These are phyloP conservation scores for Nothophytophthora sp. DNA, from an alignment of 352 stramenopile species.

Conservation along the genomic window DNA sequence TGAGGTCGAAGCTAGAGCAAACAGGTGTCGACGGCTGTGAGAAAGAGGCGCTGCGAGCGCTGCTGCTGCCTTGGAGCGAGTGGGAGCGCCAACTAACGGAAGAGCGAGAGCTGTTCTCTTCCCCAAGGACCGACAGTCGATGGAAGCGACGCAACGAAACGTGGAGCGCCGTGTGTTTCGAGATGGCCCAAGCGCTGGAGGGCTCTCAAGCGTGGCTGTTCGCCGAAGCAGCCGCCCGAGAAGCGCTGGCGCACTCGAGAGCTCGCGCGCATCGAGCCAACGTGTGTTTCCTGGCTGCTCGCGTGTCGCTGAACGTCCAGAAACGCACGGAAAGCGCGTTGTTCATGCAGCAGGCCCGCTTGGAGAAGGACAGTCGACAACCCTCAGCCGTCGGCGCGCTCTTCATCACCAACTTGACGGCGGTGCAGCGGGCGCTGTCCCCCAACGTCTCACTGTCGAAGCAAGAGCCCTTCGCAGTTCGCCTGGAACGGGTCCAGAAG, in stretches of 20 bases:
- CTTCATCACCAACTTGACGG: conserved; percentile 27
- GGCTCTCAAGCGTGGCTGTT: conserved; percentile 38
- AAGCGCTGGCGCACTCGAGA: conserved; percentile 29
- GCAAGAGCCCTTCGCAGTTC: conserved; percentile 37
- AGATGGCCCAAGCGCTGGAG: conserved; percentile 40
- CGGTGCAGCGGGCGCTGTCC: conserved; percentile 39
- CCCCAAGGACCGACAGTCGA: neutral
- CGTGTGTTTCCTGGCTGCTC: conserved; percentile 30
- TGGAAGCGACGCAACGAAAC: conserved; percentile 37
- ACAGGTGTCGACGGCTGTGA: no score
- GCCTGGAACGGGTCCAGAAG: conserved; percentile 48
- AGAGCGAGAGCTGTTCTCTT: conserved; percentile 4
- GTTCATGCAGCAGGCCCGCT: conserved; percentile 31
- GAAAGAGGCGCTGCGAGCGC: conserved; percentile 5
- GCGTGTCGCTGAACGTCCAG: conserved; percentile 20
- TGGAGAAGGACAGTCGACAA: conserved; percentile 19
- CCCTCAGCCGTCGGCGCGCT: neutral
- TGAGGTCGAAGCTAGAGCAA: conserved; percentile 23
- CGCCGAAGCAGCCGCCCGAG: conserved; percentile 19
- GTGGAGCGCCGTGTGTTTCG: conserved; percentile 40
- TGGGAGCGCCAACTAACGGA: conserved; percentile 31
- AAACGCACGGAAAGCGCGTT: conserved; percentile 13
- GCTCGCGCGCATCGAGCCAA: conserved; percentile 20
- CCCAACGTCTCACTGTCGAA: conserved; percentile 29
- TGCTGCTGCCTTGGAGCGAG: conserved; percentile 28